Evolutionary conservation across 139 green algal genomes (phyloP).

Genomic region (Chlamydomonas sphaeroides): DNA sequence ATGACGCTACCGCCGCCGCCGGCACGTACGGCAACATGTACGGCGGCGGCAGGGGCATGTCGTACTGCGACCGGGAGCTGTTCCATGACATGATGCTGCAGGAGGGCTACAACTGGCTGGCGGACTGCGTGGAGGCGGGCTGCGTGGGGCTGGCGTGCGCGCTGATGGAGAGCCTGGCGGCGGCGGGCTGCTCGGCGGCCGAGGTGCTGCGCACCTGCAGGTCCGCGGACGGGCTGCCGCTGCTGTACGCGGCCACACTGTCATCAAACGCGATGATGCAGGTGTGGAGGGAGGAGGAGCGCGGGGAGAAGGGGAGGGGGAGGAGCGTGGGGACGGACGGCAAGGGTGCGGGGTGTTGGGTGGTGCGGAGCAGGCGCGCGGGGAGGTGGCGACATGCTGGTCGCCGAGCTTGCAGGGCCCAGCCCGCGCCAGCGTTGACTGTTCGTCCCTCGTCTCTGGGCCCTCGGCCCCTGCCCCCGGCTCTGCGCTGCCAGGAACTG

Average conservation of each 20-base stretch:
- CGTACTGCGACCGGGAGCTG: conserved; percentile 16
- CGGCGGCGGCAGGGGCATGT: background rate
- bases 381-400: too few species aligned
- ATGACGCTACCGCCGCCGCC: too few species aligned
- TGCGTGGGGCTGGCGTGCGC: conserved; percentile 17
- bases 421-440: too few species aligned
- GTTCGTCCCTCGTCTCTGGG: too few species aligned
- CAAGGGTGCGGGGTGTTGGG: too few species aligned
- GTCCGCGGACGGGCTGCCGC: conserved; percentile 32
- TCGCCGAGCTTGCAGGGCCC: too few species aligned
- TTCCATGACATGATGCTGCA: conserved; percentile 41
- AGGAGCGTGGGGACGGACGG: too few species aligned
- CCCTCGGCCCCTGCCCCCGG: too few species aligned
- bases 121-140: conserved; percentile 37
- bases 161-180: conserved; percentile 18
- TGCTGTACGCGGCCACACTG: conserved; percentile 5
- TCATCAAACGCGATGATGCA: conserved; percentile 1
- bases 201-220: conserved; percentile 28
- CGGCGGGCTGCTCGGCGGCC: background rate
- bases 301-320: too few species aligned
- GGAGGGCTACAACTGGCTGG: conserved; percentile 42
- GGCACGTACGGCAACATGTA: background rate
- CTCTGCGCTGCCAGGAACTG: too few species aligned
- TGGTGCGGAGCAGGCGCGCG: too few species aligned
- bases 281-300: too few species aligned